phyloP scores from a whole-genome alignment of 1,284 basidiomycete species.

The Cystobasidium pallidum region DNA sequence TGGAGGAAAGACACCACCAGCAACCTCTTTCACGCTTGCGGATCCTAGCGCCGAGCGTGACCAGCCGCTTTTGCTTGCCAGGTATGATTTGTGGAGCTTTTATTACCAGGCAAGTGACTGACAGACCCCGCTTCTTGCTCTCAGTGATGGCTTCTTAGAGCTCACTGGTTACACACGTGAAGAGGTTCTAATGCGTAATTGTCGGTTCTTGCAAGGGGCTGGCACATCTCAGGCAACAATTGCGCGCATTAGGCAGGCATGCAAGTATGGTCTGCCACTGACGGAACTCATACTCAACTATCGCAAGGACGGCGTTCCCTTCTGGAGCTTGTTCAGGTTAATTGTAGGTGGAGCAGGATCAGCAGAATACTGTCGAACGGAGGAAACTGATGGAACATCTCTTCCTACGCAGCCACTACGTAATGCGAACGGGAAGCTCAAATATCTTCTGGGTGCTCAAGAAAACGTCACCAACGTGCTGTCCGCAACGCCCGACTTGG shows the following conservation, averaged over 20 bases:
- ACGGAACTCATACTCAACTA: constrained; percentile 42
- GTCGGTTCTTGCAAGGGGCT: constrained; percentile 44
- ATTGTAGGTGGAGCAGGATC: constrained; percentile 15
- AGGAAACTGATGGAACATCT: not conserved
- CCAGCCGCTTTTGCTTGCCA: constrained; percentile 38
- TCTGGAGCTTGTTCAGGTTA: constrained; percentile 44
- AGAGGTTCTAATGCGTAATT: constrained; percentile 38
- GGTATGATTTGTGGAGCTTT: constrained; percentile 8
- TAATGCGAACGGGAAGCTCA: constrained; percentile 42
- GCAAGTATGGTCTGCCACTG: constrained; percentile 21
- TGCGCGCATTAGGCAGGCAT: constrained; percentile 40
- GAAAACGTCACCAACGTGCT: constrained; percentile 40
- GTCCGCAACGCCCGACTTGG: constrained; percentile 26
- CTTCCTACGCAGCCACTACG: constrained; percentile 40
- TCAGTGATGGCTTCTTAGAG: constrained; percentile 39
- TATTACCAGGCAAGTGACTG: not conserved
- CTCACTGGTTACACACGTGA: constrained; percentile 26
- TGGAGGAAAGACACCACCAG: constrained; percentile 23
- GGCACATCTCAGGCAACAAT: constrained; percentile 27
- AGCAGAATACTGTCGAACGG: too few species aligned
- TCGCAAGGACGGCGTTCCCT: constrained; percentile 40
- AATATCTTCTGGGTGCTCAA: constrained; percentile 44
- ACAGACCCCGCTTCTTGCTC: not conserved
- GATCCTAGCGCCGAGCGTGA: constrained; percentile 39
- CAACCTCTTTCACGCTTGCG: constrained; percentile 39